A percentile compares a stretch with the other conserved stretches of the same genome.
phyloP scores from a whole-genome alignment of 352 stramenopile genomes.

The Pythium apleroticum region DNA sequence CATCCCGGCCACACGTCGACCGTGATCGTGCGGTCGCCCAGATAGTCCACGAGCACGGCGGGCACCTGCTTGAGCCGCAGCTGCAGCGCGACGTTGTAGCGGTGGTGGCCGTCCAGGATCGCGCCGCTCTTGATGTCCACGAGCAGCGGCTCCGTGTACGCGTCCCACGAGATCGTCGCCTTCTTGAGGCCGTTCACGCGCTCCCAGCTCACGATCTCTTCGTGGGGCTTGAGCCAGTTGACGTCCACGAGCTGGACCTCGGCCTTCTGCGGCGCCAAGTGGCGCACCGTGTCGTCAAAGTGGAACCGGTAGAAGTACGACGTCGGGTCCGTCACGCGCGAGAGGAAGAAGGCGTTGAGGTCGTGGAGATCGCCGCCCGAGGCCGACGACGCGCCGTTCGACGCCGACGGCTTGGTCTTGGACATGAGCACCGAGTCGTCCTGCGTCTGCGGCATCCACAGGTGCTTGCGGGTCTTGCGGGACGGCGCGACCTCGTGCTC shows the following conservation, averaged over 20 bases:
- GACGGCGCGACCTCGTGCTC: slow-evolving; percentile 66
- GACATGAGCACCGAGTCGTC: slow-evolving; percentile 70
- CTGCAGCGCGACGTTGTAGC: slow-evolving; percentile 76
- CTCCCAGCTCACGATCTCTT: slow-evolving; percentile 81
- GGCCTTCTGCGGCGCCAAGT: slow-evolving; percentile 69
- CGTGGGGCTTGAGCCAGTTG: slow-evolving; percentile 82
- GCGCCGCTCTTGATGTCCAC: slow-evolving; percentile 77
- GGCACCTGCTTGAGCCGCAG: slow-evolving; percentile 72
- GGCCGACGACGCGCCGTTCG: slow-evolving; percentile 3
- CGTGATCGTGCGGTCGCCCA: slow-evolving; percentile 68
- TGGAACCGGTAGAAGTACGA: slow-evolving; percentile 88
- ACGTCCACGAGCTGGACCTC: slow-evolving; percentile 83
- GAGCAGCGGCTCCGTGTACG: slow-evolving; percentile 78
- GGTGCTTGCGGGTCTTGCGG: slow-evolving; percentile 60
- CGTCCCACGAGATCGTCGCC: slow-evolving; percentile 78
- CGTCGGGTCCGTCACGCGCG: slow-evolving; percentile 77
- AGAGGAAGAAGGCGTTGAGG: slow-evolving; percentile 76
- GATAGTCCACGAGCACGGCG: slow-evolving; percentile 78
- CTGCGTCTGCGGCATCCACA: slow-evolving; percentile 75
- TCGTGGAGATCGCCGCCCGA: slow-evolving; percentile 33
- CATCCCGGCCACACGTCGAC: slow-evolving; percentile 82
- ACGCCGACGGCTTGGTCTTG: slow-evolving; percentile 11
- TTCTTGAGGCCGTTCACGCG: slow-evolving; percentile 76
- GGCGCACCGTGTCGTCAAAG: slow-evolving; percentile 53
- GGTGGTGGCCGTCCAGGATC: slow-evolving; percentile 84